Evolutionary conservation across 2,329 filamentous ascomycete genomes (phyloP), one percentile per base, ranked within the genome.

Genomic region (Epichloe sibirici): DNA sequence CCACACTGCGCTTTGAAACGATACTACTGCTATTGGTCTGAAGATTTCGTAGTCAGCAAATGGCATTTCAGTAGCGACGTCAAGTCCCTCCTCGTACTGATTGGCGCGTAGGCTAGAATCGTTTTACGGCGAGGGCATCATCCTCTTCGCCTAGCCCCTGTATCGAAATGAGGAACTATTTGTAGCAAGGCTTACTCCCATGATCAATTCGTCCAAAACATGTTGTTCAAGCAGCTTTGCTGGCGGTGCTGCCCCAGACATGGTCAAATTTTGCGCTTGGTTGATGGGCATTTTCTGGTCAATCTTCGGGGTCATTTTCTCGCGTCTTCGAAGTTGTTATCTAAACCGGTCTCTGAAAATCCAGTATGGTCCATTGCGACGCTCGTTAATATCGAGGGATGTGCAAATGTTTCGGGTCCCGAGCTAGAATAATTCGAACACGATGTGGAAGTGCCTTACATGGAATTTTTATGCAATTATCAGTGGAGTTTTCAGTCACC

Each of bases 11-110:
- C 66, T 96, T 96, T 13, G 90, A 95, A 15, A 90, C 85, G 59
- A 95, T 95, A 63, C 88, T 94, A 68, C 87, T 91, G 65, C 83
- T 90, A 66, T 95, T 95, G 53, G 90, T 96, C 80, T 87, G 21
- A 4, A 25, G 12, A 12, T 31, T 35, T 37, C 7, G 25, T n/a
- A 31, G 13, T 50, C 31, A 50, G 48, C 40, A 37, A 5, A 7
- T 17, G 28, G 28, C 7, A 21, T 50, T n/a, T 38, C 4, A 12
- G 15, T 12, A 23, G 31, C 40, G 35, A 28, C 15, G 15, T 13
- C 12, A 28, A 15, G 45, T 38, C 35, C 4, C 15, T 48, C 4
- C 15, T 48, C 5, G 4, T n/a, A 3, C 7, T 47, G 12, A 4
- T 13, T 38, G 34, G 34, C 35, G 45, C 21, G 35, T 38, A 38